phyloP scores from a whole-genome alignment of 352 stramenopile species.

The Globisporangium carolinianum region DNA sequence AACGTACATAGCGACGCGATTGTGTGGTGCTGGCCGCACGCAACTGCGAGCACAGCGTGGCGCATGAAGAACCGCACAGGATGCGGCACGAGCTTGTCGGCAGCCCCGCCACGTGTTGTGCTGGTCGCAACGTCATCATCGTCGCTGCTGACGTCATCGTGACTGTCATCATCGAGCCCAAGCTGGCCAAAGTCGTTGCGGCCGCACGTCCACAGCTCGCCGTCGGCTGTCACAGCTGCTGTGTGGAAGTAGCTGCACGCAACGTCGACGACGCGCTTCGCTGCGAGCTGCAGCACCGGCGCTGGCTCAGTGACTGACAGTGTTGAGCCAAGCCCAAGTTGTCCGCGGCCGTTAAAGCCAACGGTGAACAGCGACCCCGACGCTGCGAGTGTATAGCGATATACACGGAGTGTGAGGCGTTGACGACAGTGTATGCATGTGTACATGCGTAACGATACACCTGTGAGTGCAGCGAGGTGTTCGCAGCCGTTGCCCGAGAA shows the following conservation, averaged over 20 bases:
- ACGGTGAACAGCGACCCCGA: conserved; percentile 84
- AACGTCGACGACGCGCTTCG: conserved; percentile 65
- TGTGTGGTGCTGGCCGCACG: conserved; percentile 89
- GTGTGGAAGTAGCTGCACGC: conserved; percentile 93
- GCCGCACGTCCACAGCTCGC: conserved; percentile 82
- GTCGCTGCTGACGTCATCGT: conserved; percentile 4
- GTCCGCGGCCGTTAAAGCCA: conserved; percentile 89
- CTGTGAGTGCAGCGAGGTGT: conserved; percentile 80
- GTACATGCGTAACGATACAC: conserved; percentile 12
- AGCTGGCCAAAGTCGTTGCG: conserved; percentile 92
- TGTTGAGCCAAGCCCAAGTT: conserved; percentile 81
- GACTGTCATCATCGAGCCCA: conserved; percentile 42
- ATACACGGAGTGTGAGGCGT: not conserved
- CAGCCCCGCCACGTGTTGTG: not conserved
- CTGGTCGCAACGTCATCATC: not conserved
- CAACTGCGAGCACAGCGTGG: conserved; percentile 55
- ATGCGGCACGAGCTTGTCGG: conserved; percentile 61
- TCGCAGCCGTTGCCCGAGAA: conserved; percentile 92
- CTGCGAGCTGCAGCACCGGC: conserved; percentile 31
- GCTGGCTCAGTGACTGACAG: conserved; percentile 48
- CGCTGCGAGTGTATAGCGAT: conserved; percentile 32
- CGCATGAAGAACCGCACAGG: conserved; percentile 43
- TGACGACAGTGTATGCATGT: too few relatives aligned
- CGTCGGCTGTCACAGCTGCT: conserved; percentile 66
- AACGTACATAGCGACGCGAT: conserved; percentile 49